Evolutionary conservation across 2,329 filamentous ascomycete species (phyloP), one percentile per base, ranked within the genome.

Genomic region (Graphilbum sp.): DNA sequence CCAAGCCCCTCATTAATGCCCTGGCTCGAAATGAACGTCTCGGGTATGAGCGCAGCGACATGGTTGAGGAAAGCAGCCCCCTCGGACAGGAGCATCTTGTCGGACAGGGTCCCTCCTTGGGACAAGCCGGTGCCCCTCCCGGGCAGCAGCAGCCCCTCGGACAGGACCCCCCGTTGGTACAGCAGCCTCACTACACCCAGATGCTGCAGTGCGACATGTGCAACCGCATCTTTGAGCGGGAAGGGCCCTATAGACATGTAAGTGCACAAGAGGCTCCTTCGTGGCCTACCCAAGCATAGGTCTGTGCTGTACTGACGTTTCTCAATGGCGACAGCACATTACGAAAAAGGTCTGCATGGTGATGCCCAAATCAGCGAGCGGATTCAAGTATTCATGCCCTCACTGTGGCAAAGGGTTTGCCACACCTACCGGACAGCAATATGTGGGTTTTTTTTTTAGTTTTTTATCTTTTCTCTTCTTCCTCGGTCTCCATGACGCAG

Each of bases 1-100:
- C 67, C 1, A 61, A 66, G 20, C 59, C 63, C 13, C 59, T 75
- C 3, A 64, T 75, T 38, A 72, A 73, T 41, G 66, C 68, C 13
- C 58, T 75, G 17, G 69, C 69, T 2, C 58, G 63, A 27, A 68
- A 69, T 2, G 67, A 72, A 46, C 66, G 71, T 3, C 59, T 75
- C 0, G 71, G 71, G 2, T 75, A 74, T 39, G 63, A 71, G 36
- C 54, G 57, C 0, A 53, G 56, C 24, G 70, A 74, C 38, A 55
- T 68, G 3, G 54, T 70, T 12, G 60, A 64, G 24, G 61, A 66
- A 16, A 54, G 53, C 42, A 34, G 52, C 21, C 47, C n/a, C n/a
- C n/a, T n/a, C n/a, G n/a, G n/a, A n/a, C n/a, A n/a, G n/a, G n/a
- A n/a, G n/a, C n/a, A n/a, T n/a, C n/a, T n/a, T n/a, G n/a, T n/a